Base-by-base conservation (phyloP, 305 asterid genomes). In the Plantago coronopus region DNA sequence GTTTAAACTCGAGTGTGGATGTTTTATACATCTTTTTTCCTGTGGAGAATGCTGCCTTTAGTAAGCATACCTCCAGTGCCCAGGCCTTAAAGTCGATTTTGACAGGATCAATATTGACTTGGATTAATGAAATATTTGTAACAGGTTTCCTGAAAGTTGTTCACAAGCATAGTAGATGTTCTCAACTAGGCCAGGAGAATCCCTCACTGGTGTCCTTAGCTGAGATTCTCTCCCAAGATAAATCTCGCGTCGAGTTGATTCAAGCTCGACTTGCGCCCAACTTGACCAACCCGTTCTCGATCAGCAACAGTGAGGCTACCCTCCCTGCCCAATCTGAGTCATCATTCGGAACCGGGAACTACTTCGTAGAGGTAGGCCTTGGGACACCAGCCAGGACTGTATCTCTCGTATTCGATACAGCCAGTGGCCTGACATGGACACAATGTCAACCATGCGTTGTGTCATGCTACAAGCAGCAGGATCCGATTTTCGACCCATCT, bases 341-440 rank as follows among this genome's bases (percentile, higher is more conserved):
- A 31, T 13, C 37, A 2, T 31, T 50, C 22, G 5, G 18, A 16
- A 12, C 57, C 1, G 57, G 57, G 37, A 17, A 17, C 37, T 50
- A 50, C 18, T 31, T 50, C 17, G 57, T 50, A n/a, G 27, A 50
- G 37, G 57, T 50, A 50, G 57, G 57, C 37, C 37, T 50, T 2
- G 57, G 57, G 57, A 50, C 57, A 17, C 57, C 57, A 21, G 27
- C 57, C 23, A 14, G n/a, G 57, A 20, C 17, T 21, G 1, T 50
- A 31, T 50, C 57, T 0, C 68, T 89, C 4, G 34, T 83, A 10
- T 84, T 89, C 47, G 93, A 89, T 70, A 89, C 95, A 0, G 95
- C 91, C 0, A 82, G 90, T n/a, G 83, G 75, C 57, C 64, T 89
- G 0, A 81, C 95, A 1, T 87, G 97, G 95, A 82, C 93, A 2